Percentiles rank a stretch among this genome's conserved stretches.
Conservation (phyloP, 768 basidiomycete species). For the Kwoniella botswanensis region DNA sequence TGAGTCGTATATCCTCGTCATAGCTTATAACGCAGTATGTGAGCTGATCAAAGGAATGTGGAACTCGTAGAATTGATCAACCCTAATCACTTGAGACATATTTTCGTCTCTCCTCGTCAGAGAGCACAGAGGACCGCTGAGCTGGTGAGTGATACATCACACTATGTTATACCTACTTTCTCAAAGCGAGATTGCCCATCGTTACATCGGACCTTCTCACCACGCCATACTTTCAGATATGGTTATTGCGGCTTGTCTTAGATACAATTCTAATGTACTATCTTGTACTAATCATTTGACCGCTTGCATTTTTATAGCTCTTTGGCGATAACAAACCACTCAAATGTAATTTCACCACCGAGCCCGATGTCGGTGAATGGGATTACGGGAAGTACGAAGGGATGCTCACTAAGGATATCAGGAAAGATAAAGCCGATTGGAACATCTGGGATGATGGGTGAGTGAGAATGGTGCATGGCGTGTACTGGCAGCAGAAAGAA, state of each 20-base stretch:
- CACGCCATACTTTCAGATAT: no score
- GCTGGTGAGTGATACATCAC: slow-evolving; percentile 57
- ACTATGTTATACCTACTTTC: background rate
- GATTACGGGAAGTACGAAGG: slow-evolving; percentile 91
- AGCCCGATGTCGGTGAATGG: slow-evolving; percentile 66
- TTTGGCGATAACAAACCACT: slow-evolving; percentile 48
- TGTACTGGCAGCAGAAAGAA: no score
- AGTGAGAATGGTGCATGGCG: no score
- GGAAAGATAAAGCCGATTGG: slow-evolving; percentile 68
- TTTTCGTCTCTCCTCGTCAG: slow-evolving; percentile 82
- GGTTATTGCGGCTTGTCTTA: no score
- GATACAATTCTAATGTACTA: no score
- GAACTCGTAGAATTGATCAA: slow-evolving; percentile 70
- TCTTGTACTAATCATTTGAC: background rate
- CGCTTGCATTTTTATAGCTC: slow-evolving; percentile 29
- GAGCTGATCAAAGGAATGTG: background rate
- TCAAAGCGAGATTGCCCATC: no score
- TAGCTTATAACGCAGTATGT: background rate
- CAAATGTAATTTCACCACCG: slow-evolving; percentile 43
- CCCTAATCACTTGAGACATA: slow-evolving; percentile 73
- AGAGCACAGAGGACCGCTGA: slow-evolving; percentile 87
- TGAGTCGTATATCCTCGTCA: slow-evolving; percentile 60
- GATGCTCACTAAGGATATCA: slow-evolving; percentile 76
- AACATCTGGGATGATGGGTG: slow-evolving; percentile 85
- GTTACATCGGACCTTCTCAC: no score